A percentile compares a stretch with the other conserved stretches of the same genome.
Evolutionary conservation across 164 flowering plant species (phyloP).

Genomic region (Magnolia kwangsiensis): DNA sequence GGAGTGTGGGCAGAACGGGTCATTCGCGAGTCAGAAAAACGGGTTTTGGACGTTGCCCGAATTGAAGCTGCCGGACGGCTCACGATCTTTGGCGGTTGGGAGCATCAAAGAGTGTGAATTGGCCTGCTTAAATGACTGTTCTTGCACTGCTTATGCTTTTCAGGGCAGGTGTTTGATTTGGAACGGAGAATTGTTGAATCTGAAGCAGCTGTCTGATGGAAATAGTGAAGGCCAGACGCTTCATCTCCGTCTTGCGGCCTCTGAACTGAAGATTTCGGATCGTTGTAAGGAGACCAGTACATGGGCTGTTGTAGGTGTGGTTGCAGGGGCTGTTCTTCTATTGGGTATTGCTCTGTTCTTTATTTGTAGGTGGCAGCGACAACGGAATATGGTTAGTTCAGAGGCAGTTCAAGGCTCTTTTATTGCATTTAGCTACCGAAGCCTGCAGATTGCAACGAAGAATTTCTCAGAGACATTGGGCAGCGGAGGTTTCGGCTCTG

Average conservation of each 20-base stretch:
- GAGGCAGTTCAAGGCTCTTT: conserved; percentile 31
- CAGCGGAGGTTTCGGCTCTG: conserved; percentile 55
- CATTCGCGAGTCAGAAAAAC: conserved; percentile 17
- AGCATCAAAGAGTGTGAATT: conserved; percentile 6
- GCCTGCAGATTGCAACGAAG: conserved; percentile 46
- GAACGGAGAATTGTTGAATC: conserved; percentile 13
- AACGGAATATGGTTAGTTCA: conserved; percentile 8
- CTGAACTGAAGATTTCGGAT: conserved; percentile 1
- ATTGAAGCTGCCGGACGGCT: background rate
- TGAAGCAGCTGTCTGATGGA: background rate
- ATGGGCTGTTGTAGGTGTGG: conserved; percentile 21
- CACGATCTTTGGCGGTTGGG: background rate
- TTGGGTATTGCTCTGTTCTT: conserved; percentile 15
- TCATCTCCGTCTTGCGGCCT: background rate
- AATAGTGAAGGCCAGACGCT: background rate
- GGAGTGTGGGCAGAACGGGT: conserved; percentile 14
- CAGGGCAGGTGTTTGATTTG: conserved; percentile 12
- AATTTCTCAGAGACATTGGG: conserved; percentile 53
- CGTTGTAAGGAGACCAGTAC: conserved; percentile 7
- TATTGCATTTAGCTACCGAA: conserved; percentile 32
- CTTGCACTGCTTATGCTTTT: conserved; percentile 19
- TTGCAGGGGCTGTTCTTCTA: conserved; percentile 11
- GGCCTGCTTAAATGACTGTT: conserved; percentile 18
- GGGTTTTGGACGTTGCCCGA: background rate
- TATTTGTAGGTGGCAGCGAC: conserved; percentile 14